Evolutionary conservation across 1,139 yeast genomes (phyloP), one percentile per base, ranked within the genome.

Genomic region (Sugiyamaella pinicola): DNA sequence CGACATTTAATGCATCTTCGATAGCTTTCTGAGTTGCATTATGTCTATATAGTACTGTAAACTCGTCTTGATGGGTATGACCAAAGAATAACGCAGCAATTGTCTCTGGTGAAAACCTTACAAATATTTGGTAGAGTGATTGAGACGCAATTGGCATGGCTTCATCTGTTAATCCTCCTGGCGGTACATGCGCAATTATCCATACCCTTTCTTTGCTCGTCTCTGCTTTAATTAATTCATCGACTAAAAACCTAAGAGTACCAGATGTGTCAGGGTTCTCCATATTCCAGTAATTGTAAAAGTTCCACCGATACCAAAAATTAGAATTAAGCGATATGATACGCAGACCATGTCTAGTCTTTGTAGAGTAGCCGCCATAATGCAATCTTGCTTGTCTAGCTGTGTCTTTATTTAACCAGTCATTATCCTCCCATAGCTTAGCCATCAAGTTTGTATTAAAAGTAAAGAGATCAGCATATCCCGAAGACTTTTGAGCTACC

Each of bases 61-160:
- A 84, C 67, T 84, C 85, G 67, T 85, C 91, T 60, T 74, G 72
- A 63, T 85, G 91, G 8, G 88, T 84, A 64, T 85, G 90, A 21
- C 89, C 91, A 64, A 78, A 83, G 71, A 85, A 85, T 15, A 83
- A 73, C 50, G 79, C 84, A 9, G 89, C 86, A 66, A 85, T 82
- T 10, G 86, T 82, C 61, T 60, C 79, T 21, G 88, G 88, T 38
- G 86, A 79, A 65, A 84, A 85, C 63, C 90, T 75, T 61, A 82
- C 82, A 22, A 85, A 76, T 47, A 84, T 80, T 58, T 79, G 79
- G 34, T 77, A 73, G 57, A 83, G 80, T 41, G 81, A 72, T 47
- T 77, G 73, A 9, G 87, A 78, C 49, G 82, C 84, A 39, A 81
- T 72, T n/a, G 89, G 88, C 51, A 84, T 69, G 15, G 85, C 75